Conservation (phyloP, 2,329 filamentous ascomycete genomes). For the Venturia aucupariae region DNA sequence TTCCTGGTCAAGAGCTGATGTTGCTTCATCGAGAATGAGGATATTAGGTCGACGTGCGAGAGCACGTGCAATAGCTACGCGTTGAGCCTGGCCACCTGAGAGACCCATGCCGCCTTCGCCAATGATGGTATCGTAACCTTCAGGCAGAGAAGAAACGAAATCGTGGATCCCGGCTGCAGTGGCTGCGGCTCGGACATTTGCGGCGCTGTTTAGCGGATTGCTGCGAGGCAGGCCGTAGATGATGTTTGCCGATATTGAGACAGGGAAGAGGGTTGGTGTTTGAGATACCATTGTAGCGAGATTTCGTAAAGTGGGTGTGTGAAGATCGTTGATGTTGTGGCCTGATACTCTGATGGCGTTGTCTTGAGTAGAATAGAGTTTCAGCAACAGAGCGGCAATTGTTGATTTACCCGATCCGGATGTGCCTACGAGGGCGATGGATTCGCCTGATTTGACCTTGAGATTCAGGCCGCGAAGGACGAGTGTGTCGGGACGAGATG, state of each 20-base stretch:
- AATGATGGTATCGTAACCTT: constrained; percentile 62
- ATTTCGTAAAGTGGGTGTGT: constrained; percentile 51
- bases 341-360: constrained; percentile 38
- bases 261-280: constrained; percentile 66
- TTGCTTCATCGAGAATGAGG: constrained; percentile 80
- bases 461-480: constrained; percentile 61
- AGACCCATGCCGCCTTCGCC: constrained; percentile 67
- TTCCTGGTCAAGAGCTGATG: constrained; percentile 65
- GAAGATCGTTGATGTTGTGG: constrained; percentile 47
- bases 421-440: constrained; percentile 68
- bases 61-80: constrained; percentile 72
- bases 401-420: constrained; percentile 93
- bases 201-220: constrained; percentile 19
- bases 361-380: constrained; percentile 45
- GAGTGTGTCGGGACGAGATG: constrained; percentile 40
- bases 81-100: constrained; percentile 75
- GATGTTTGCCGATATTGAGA: constrained; percentile 71
- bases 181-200: constrained; percentile 40
- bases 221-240: constrained; percentile 59
- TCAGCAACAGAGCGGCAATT: constrained; percentile 62
- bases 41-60: constrained; percentile 62
- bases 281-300: constrained; percentile 62
- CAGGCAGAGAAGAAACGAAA: constrained; percentile 63
- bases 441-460: constrained; percentile 51
- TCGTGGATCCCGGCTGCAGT: constrained; percentile 60